Conservation (phyloP, 176 grass and related monocot species). For the Eleusine coracana region DNA sequence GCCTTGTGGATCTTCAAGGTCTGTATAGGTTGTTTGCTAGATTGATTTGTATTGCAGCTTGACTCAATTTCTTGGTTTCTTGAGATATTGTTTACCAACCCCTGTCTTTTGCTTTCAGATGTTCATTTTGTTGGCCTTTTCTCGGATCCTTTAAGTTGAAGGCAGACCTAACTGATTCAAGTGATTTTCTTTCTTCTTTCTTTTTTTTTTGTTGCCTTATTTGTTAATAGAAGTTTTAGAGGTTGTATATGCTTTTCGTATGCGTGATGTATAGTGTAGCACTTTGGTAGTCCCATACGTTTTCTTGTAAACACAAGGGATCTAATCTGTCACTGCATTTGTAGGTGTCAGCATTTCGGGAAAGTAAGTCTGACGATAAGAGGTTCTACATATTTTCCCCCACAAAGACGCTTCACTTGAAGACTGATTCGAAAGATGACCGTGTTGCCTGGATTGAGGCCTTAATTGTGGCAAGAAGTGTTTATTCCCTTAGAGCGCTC, state of each 20-base stretch:
- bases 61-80: slow-evolving; percentile 26
- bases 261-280: background rate
- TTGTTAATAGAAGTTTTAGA: slow-evolving; percentile 3
- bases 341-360: slow-evolving; percentile 79
- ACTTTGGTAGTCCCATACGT: background rate
- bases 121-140: slow-evolving; percentile 20
- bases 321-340: slow-evolving; percentile 34
- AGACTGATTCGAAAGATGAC: slow-evolving; percentile 64
- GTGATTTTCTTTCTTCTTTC: slow-evolving; percentile 2
- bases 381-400: slow-evolving; percentile 91
- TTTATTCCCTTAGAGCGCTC: slow-evolving; percentile 66
- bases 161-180: slow-evolving; percentile 4
- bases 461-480: slow-evolving; percentile 64
- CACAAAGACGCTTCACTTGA: slow-evolving; percentile 73
- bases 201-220: slow-evolving; percentile 17
- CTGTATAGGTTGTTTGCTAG: slow-evolving; percentile 27
- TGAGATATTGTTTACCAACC: background rate
- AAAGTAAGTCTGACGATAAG: slow-evolving; percentile 76
- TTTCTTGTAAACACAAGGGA: slow-evolving; percentile 19
- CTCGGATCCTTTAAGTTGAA: slow-evolving; percentile 9
- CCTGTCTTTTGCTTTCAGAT: background rate
- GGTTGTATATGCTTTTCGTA: slow-evolving; percentile 29
- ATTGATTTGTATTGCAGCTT: slow-evolving; percentile 23
- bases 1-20: slow-evolving; percentile 38
- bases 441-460: slow-evolving; percentile 72